Evolutionary conservation across 305 asterid genomes (phyloP).

Genomic region (Fraxinus dipetala): DNA sequence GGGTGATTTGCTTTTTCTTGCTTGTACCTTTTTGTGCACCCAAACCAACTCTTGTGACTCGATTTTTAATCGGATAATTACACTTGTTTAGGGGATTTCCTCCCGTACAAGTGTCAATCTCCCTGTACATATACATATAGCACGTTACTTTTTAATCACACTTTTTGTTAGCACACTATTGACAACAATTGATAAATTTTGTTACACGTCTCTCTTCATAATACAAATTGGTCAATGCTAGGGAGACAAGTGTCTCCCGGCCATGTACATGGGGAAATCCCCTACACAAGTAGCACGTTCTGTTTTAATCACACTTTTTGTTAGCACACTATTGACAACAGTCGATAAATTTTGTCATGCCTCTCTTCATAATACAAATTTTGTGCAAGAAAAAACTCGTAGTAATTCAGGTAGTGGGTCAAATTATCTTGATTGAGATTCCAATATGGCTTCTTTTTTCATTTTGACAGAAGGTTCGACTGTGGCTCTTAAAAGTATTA

Average conservation of each 20-base stretch:
- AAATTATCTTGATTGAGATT: background rate
- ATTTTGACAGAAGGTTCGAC: conserved; percentile 19
- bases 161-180: background rate
- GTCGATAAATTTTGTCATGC: background rate
- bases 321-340: background rate
- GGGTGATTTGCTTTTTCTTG: conserved; percentile 24
- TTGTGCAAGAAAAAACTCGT: background rate
- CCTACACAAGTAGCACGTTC: background rate
- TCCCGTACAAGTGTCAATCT: background rate
- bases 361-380: background rate
- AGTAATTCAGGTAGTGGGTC: background rate
- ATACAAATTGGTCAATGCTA: background rate
- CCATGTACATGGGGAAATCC: background rate
- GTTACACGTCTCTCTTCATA: background rate
- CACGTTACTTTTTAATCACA: background rate
- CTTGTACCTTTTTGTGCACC: conserved; percentile 1
- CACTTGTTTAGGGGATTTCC: background rate
- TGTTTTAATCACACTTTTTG: conserved; percentile 7
- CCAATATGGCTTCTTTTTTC: background rate
- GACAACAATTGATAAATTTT: background rate
- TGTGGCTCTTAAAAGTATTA: conserved; percentile 2
- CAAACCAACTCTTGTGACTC: conserved; percentile 30
- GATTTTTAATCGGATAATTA: background rate
- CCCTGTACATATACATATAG: background rate
- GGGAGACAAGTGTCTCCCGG: background rate